Base-by-base conservation (phyloP, 2,329 filamentous ascomycete genomes). In the Biscogniauxia mediterranea region DNA sequence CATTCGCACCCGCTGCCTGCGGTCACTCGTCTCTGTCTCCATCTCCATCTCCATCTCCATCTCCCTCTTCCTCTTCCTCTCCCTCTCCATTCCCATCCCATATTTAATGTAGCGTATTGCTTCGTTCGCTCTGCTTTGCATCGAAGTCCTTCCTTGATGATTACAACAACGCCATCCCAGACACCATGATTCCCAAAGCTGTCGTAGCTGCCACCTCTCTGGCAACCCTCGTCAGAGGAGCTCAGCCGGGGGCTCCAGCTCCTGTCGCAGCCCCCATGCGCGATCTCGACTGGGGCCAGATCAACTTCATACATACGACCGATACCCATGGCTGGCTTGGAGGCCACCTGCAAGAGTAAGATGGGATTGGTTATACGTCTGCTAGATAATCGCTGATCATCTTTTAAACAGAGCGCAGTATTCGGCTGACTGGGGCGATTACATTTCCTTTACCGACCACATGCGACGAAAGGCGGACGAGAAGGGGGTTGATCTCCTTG, bases 251-350 rank as follows among this genome's bases (percentile, higher is more conserved):
- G 60, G 92, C 94, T 57, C 88, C 88, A n/a, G 78, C 84, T 50
- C 92, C 95, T 7, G 83, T 94, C 62, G 83, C 87, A 60, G 92
- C 90, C 59, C 93, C 93, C 53, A 85, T 98, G 77, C 89, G 94
- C 70, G 85, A 92, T 68, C 82, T 99, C 58, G 85, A 87, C 69
- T 97, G 93, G 92, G 93, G 91, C n/a, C 89, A 97, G 74, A 83
- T 98, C 71, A 98, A 98, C 81, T 96, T 97, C 75, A 78, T 99
- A n/a, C 93, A 96, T 73, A 98, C 95, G 0, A 98, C 95, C 50
- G 91, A 98, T 74, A 95, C 91, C 4, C 95, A 98, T 78, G 94
- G 95, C 70, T 99, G 95, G 95, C 89, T 96, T 73, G 92, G 87
- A 9, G 95, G 95, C 1, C 95, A 99, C 80, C 79, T 98, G 5